Percentiles rank a stretch among this genome's conserved stretches.
phyloP scores from a whole-genome alignment of 2,329 filamentous ascomycete genomes.

The Pseudocercospora macadamiae region DNA sequence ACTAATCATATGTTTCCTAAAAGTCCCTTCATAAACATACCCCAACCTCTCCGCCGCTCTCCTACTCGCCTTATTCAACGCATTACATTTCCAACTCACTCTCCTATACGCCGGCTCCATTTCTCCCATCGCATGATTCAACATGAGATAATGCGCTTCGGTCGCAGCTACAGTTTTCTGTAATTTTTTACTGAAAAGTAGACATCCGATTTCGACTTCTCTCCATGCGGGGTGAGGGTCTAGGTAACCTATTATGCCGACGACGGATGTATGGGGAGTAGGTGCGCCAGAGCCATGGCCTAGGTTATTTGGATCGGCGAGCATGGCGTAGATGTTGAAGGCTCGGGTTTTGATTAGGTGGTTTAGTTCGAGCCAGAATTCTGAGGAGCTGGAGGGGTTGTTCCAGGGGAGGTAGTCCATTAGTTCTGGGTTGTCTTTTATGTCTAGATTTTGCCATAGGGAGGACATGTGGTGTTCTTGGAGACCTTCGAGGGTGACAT shows the following conservation, averaged over 20 bases:
- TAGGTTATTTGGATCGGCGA: slow-evolving; percentile 35
- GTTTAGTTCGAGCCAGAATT: slow-evolving; percentile 20
- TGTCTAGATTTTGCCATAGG: slow-evolving; percentile 21
- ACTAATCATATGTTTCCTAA: slow-evolving; percentile 64
- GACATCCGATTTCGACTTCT: slow-evolving; percentile 60
- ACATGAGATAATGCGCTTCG: slow-evolving; percentile 61
- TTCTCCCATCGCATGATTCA: slow-evolving; percentile 56
- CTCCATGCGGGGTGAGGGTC: slow-evolving; percentile 53
- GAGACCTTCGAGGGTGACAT: slow-evolving; percentile 24
- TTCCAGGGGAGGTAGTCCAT: slow-evolving; percentile 47
- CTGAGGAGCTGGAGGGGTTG: slow-evolving; percentile 37
- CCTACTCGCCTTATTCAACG: slow-evolving; percentile 57
- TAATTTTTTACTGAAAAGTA: slow-evolving; percentile 56
- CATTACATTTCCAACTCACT: slow-evolving; percentile 68
- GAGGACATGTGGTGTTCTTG: slow-evolving; percentile 13
- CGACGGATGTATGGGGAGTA: slow-evolving; percentile 34
- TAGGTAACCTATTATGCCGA: slow-evolving; percentile 51
- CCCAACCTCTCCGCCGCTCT: slow-evolving; percentile 61
- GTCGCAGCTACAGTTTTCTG: slow-evolving; percentile 61
- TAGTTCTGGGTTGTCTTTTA: slow-evolving; percentile 28
- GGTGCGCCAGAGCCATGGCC: neutral
- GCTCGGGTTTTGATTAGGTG: slow-evolving; percentile 12
- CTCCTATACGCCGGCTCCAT: slow-evolving; percentile 49
- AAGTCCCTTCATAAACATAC: slow-evolving; percentile 62
- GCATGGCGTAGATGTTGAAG: slow-evolving; percentile 50